Evolutionary conservation across 805 yeast genomes (phyloP).

Genomic region (Hanseniaspora opuntiae): DNA sequence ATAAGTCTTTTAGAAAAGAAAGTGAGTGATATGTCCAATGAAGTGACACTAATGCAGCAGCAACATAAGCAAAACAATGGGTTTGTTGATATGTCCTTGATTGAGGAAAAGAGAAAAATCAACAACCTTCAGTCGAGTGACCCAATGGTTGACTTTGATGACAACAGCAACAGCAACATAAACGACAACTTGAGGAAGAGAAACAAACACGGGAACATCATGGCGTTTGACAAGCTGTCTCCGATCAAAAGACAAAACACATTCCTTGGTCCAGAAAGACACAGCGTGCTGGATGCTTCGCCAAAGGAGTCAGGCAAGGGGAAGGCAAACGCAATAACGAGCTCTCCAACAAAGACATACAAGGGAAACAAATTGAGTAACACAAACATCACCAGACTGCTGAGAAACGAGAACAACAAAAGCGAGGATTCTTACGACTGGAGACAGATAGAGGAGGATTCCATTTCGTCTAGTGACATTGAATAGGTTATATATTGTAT

Average conservation of each 20-base stretch:
- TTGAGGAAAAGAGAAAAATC: slow-evolving; percentile 9
- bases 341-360: slow-evolving; percentile 7
- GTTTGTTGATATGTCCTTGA: slow-evolving; percentile 4
- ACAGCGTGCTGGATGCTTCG: neutral
- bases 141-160: neutral
- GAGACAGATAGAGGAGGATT: slow-evolving; percentile 8
- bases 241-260: slow-evolving; percentile 9
- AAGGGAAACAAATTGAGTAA: neutral
- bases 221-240: slow-evolving; percentile 4
- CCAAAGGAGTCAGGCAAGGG: neutral
- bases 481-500: neutral
- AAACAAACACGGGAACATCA: neutral
- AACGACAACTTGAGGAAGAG: neutral
- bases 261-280: neutral
- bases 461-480: neutral
- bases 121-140: slow-evolving; percentile 9
- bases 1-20: neutral
- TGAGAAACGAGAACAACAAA: neutral
- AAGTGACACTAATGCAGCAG: neutral
- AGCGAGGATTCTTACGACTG: slow-evolving; percentile 6
- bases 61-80: neutral
- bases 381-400: neutral
- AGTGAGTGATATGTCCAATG: slow-evolving; percentile 1
- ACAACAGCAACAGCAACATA: neutral
- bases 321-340: slow-evolving; percentile 6